Evolutionary conservation across 495 filamentous ascomycete genomes (phyloP).

Genomic region (Baudoinia panamericana): DNA sequence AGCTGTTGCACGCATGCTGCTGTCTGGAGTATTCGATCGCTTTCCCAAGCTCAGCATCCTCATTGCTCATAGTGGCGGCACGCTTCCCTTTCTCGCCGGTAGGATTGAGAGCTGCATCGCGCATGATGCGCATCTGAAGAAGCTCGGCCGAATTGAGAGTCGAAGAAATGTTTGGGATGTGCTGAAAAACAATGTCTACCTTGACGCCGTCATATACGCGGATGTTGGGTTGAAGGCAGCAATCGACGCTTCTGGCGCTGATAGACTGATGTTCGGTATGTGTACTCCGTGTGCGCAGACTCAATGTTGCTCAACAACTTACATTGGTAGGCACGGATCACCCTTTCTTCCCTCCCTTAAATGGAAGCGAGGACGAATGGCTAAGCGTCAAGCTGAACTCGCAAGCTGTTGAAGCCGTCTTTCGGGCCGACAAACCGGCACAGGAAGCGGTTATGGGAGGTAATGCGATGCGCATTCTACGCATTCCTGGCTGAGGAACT

Average conservation of each 20-base stretch:
- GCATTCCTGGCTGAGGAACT: slow-evolving; percentile 11
- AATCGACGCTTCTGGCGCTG: slow-evolving; percentile 45
- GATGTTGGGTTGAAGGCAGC: slow-evolving; percentile 64
- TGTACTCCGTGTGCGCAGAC: not conserved
- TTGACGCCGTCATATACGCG: slow-evolving; percentile 81
- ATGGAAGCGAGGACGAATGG: slow-evolving; percentile 50
- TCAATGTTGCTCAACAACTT: not conserved
- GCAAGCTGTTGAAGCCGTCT: slow-evolving; percentile 49
- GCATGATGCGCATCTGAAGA: slow-evolving; percentile 62
- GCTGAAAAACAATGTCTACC: slow-evolving; percentile 69
- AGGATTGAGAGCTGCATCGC: slow-evolving; percentile 75
- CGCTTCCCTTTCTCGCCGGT: slow-evolving; percentile 78
- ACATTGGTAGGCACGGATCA: slow-evolving; percentile 58
- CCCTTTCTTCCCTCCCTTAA: slow-evolving; percentile 84
- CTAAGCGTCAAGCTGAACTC: slow-evolving; percentile 70
- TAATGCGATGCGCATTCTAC: slow-evolving; percentile 28
- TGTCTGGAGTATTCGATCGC: slow-evolving; percentile 72
- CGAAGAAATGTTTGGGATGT: slow-evolving; percentile 65
- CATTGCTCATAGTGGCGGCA: slow-evolving; percentile 79
- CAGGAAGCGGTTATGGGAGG: slow-evolving; percentile 26
- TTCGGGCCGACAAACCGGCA: slow-evolving; percentile 38
- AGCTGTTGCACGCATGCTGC: slow-evolving; percentile 72
- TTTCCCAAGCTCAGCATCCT: slow-evolving; percentile 59
- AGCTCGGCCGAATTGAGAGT: slow-evolving; percentile 34
- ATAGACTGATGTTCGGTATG: slow-evolving; percentile 64